Evolutionary conservation across 768 basidiomycete species (phyloP).

Genomic region (Trametes punicea): DNA sequence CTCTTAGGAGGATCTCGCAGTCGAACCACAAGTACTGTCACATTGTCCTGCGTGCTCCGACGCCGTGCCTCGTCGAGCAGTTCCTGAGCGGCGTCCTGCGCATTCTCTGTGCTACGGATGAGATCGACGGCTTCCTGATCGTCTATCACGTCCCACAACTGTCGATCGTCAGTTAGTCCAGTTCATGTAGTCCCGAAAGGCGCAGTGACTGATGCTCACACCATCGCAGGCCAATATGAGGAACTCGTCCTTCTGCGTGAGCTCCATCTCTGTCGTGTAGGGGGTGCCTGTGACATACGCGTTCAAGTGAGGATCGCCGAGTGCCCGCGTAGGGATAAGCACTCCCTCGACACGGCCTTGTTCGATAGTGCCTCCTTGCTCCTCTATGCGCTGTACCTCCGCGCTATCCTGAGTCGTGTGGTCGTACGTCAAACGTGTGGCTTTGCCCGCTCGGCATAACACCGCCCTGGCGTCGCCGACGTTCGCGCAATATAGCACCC

Average conservation of each 20-base stretch:
- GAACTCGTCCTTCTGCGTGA: constrained; percentile 90
- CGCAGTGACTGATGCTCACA: constrained; percentile 55
- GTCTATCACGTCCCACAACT: constrained; percentile 3
- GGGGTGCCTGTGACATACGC: constrained; percentile 97
- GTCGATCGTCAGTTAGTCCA: neutral
- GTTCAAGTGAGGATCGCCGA: constrained; percentile 98
- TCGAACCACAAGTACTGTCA: constrained; percentile 2
- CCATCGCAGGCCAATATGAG: constrained; percentile 96
- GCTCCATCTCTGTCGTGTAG: constrained; percentile 93
- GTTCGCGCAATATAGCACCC: constrained; percentile 92
- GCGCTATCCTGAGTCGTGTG: constrained; percentile 97
- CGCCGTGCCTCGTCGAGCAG: neutral
- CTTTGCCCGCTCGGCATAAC: constrained; percentile 84
- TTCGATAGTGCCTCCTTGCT: constrained; percentile 97
- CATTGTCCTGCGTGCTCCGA: constrained; percentile 3
- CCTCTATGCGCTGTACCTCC: constrained; percentile 96
- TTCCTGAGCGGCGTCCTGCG: neutral
- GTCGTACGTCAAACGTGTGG: constrained; percentile 95
- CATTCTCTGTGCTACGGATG: neutral
- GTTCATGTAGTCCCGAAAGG: neutral
- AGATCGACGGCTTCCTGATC: constrained; percentile 8
- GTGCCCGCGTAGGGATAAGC: constrained; percentile 89
- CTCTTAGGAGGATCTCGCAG: neutral
- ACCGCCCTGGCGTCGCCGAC: constrained; percentile 96
- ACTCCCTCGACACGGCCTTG: constrained; percentile 98